Evolutionary conservation across 176 grass and related monocot genomes (phyloP).

Genomic region (Zea luxurians): DNA sequence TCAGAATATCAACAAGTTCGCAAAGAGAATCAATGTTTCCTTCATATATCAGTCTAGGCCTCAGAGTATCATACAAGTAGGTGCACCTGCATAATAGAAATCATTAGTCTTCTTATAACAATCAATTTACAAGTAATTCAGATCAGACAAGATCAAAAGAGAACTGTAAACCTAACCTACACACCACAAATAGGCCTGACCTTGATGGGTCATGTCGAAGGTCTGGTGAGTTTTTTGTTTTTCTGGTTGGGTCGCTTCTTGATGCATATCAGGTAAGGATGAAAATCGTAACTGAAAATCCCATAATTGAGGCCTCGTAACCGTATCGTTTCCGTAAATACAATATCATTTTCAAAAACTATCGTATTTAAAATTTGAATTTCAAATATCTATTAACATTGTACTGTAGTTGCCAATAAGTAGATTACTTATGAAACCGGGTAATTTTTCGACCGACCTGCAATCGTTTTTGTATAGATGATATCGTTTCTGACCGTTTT

Average conservation of each 20-base stretch:
- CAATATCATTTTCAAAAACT: too few relatives aligned
- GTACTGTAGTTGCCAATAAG: too few relatives aligned
- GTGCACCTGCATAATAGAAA: slow-evolving; percentile 64
- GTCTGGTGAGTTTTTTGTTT: background rate
- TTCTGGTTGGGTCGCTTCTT: background rate
- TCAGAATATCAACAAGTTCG: slow-evolving; percentile 92
- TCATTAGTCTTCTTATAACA: slow-evolving; percentile 21
- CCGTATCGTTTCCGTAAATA: too few relatives aligned
- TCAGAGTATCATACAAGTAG: slow-evolving; percentile 89
- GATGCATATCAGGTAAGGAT: background rate
- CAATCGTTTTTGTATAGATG: too few relatives aligned
- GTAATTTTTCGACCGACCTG: too few relatives aligned
- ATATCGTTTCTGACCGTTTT: too few relatives aligned
- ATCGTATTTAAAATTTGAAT: too few relatives aligned
- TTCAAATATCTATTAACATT: too few relatives aligned
- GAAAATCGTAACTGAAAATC: too few relatives aligned
- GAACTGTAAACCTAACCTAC: background rate
- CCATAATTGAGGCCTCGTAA: too few relatives aligned
- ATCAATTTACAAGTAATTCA: background rate
- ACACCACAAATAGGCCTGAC: background rate
- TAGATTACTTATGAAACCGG: too few relatives aligned
- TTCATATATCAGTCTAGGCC: slow-evolving; percentile 96
- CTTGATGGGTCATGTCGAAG: background rate
- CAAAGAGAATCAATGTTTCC: slow-evolving; percentile 88
- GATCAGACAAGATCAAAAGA: background rate